Evolutionary conservation across 306 rosid species (phyloP).

Genomic region (Rosa rugosa): DNA sequence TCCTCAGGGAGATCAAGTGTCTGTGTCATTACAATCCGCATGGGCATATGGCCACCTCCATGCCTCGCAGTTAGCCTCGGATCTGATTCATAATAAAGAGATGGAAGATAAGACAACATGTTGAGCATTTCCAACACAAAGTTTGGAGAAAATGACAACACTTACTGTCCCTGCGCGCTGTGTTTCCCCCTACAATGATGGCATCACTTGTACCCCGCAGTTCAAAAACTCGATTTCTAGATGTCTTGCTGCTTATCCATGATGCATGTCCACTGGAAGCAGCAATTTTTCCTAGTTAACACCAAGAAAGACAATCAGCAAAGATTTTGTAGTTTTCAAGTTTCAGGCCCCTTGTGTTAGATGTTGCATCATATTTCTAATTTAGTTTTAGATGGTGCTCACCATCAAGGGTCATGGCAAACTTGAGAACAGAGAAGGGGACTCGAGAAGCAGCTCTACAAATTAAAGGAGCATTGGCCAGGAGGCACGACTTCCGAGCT

Average conservation of each 20-base stretch:
- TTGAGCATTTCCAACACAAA: slow-evolving; percentile 17
- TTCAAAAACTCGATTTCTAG: slow-evolving; percentile 73
- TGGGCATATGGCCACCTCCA: slow-evolving; percentile 87
- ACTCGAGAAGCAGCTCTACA: slow-evolving; percentile 77
- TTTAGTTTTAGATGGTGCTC: slow-evolving; percentile 24
- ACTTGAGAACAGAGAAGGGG: slow-evolving; percentile 91
- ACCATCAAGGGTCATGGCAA: slow-evolving; percentile 99
- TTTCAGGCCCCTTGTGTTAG: too few species aligned
- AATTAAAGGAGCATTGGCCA: slow-evolving; percentile 89
- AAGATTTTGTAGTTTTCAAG: too few species aligned
- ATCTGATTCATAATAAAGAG: slow-evolving; percentile 42
- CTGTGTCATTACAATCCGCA: slow-evolving; percentile 74
- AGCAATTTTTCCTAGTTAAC: slow-evolving; percentile 78
- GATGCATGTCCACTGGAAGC: slow-evolving; percentile 79
- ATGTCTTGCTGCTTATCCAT: slow-evolving; percentile 77
- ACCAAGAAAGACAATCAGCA: neutral
- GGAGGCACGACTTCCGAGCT: slow-evolving; percentile 68
- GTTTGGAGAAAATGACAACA: slow-evolving; percentile 18
- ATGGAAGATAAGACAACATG: slow-evolving; percentile 12
- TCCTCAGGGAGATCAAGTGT: slow-evolving; percentile 85
- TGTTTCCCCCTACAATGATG: slow-evolving; percentile 86
- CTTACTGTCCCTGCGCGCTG: slow-evolving; percentile 84
- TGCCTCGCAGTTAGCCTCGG: slow-evolving; percentile 90
- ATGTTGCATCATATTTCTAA: too few species aligned
- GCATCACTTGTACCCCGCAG: slow-evolving; percentile 94